Conservation (phyloP, 2,329 filamentous ascomycete genomes). For the Chalaropsis ovoidea region DNA sequence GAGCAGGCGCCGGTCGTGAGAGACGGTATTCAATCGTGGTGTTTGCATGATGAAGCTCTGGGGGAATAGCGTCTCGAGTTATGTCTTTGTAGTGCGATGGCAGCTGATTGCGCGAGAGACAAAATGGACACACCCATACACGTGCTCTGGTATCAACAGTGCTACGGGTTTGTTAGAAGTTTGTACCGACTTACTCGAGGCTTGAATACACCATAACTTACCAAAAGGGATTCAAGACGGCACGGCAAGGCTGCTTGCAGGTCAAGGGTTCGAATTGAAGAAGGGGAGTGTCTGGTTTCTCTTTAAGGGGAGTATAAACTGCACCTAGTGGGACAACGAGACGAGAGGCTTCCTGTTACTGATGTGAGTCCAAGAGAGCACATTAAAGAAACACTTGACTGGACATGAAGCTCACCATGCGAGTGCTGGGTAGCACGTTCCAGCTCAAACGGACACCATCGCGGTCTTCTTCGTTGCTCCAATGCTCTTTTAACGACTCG, state of each 20-base stretch:
- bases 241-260: conserved; percentile 91
- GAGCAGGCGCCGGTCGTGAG: conserved; percentile 69
- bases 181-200: neutral
- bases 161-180: conserved; percentile 36
- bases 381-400: conserved; percentile 35
- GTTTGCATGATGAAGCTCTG: conserved; percentile 69
- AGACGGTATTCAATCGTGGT: conserved; percentile 86
- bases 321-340: conserved; percentile 94
- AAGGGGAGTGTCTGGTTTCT: conserved; percentile 79
- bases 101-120: conserved; percentile 69
- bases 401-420: conserved; percentile 58
- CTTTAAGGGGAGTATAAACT: conserved; percentile 89
- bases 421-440: conserved; percentile 97
- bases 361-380: conserved; percentile 27
- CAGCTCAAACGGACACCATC: conserved; percentile 94
- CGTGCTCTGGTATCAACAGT: conserved; percentile 75
- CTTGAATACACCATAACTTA: conserved; percentile 34
- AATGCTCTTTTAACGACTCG: conserved; percentile 87
- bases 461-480: conserved; percentile 90
- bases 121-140: conserved; percentile 85
- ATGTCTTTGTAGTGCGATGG: conserved; percentile 87
- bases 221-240: conserved; percentile 96
- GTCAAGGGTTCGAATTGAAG: conserved; percentile 94
- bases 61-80: conserved; percentile 68
- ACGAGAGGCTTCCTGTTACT: conserved; percentile 71